These are phyloP conservation scores for Penicillium chermesinum DNA, from an alignment of 495 filamentous ascomycete genomes.

Conservation along the genomic window DNA sequence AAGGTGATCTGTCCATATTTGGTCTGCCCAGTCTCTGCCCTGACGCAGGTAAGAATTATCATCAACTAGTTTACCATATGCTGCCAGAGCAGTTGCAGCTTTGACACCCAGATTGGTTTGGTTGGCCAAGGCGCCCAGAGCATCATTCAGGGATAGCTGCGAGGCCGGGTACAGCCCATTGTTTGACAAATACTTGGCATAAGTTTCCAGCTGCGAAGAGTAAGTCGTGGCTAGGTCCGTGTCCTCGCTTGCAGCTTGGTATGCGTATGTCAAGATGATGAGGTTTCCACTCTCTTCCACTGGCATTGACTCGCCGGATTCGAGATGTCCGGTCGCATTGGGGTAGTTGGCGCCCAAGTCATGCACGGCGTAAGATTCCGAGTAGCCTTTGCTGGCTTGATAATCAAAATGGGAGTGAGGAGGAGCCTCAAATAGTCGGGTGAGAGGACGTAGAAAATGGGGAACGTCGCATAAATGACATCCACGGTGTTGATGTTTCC, in stretches of 20 bases:
- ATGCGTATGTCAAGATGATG: slow-evolving; percentile 37
- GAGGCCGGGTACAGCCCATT: slow-evolving; percentile 37
- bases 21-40: slow-evolving; percentile 30
- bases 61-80: slow-evolving; percentile 30
- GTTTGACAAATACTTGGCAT: slow-evolving; percentile 43
- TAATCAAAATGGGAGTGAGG: slow-evolving; percentile 40
- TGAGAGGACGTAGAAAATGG: slow-evolving; percentile 36
- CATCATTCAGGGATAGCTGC: slow-evolving; percentile 49
- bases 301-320: slow-evolving; percentile 30
- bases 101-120: slow-evolving; percentile 51
- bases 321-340: slow-evolving; percentile 38
- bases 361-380: slow-evolving; percentile 31
- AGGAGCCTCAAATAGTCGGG: slow-evolving; percentile 39
- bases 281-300: slow-evolving; percentile 37
- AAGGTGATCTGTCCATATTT: slow-evolving; percentile 34
- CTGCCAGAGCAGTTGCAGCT: slow-evolving; percentile 43
- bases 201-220: slow-evolving; percentile 27
- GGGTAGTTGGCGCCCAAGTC: slow-evolving; percentile 36
- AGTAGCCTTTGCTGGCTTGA: slow-evolving; percentile 28
- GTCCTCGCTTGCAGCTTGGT: slow-evolving; percentile 31
- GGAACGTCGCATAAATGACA: slow-evolving; percentile 39
- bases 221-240: slow-evolving; percentile 25
- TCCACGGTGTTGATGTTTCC: slow-evolving; percentile 48
- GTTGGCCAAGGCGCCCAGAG: slow-evolving; percentile 39
- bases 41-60: slow-evolving; percentile 30